Conservation (phyloP, 352 stramenopile species). For the Phytophthora syringae region DNA sequence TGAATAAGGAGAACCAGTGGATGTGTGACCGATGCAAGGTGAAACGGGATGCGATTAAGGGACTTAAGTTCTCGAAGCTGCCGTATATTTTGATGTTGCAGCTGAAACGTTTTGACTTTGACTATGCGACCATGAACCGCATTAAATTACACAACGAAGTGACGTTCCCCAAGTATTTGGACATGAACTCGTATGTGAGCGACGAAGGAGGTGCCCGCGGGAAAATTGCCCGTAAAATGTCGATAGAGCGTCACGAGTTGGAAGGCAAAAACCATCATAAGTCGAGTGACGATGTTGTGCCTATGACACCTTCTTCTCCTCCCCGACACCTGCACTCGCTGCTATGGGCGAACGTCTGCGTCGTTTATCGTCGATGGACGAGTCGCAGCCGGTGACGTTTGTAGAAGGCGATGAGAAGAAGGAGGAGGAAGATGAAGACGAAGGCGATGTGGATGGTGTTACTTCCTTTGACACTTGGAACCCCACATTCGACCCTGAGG, state of each 20-base stretch:
- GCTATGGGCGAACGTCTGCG: slow-evolving; percentile 29
- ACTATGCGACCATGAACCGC: slow-evolving; percentile 89
- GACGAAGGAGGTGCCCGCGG: slow-evolving; percentile 57
- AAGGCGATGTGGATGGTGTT: slow-evolving; percentile 15
- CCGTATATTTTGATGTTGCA: slow-evolving; percentile 91
- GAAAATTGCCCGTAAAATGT: slow-evolving; percentile 87
- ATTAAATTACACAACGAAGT: slow-evolving; percentile 90
- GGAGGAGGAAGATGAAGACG: slow-evolving; percentile 8
- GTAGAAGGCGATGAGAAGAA: slow-evolving; percentile 29
- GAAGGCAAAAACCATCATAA: slow-evolving; percentile 48
- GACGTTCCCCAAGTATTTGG: slow-evolving; percentile 90
- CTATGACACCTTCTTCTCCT: slow-evolving; percentile 25
- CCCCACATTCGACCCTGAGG: slow-evolving; percentile 65
- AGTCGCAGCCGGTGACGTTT: slow-evolving; percentile 62
- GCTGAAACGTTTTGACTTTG: slow-evolving; percentile 93
- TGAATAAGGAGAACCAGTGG: slow-evolving; percentile 92
- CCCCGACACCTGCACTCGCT: slow-evolving; percentile 16
- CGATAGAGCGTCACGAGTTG: slow-evolving; percentile 81
- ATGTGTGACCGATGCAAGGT: slow-evolving; percentile 82
- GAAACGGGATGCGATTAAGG: slow-evolving; percentile 92
- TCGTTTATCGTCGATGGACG: slow-evolving; percentile 81
- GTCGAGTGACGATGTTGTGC: slow-evolving; percentile 12
- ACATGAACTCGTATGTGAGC: slow-evolving; percentile 90
- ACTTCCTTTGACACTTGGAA: slow-evolving; percentile 72
- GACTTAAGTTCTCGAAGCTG: slow-evolving; percentile 89